Conservation (phyloP, 2,329 filamentous ascomycete genomes). For the Alternaria burnsii region DNA sequence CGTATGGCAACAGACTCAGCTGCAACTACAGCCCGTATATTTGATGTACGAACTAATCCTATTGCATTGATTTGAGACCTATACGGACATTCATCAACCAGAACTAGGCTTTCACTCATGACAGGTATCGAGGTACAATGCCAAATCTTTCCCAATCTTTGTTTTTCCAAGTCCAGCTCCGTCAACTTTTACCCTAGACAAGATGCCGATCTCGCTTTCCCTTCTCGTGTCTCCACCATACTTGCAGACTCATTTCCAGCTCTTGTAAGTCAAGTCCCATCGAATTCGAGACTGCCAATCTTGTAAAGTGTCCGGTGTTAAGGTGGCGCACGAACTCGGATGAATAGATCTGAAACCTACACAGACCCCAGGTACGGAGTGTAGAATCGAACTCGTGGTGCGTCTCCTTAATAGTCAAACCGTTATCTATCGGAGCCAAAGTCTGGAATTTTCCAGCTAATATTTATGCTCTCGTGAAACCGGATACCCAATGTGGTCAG, state of each 20-base stretch:
- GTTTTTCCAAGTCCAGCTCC: neutral
- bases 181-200: neutral
- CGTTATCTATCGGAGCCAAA: too few species aligned
- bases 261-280: neutral
- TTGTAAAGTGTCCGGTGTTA: neutral
- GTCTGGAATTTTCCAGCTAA: too few species aligned
- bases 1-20: neutral
- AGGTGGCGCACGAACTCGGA: too few species aligned
- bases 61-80: neutral
- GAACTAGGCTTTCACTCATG: neutral
- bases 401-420: too few species aligned
- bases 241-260: neutral
- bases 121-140: neutral
- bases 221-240: neutral
- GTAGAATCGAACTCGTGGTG: too few species aligned
- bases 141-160: neutral
- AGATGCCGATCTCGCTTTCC: neutral
- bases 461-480: too few species aligned
- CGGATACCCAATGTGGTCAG: too few species aligned
- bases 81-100: neutral
- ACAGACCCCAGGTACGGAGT: too few species aligned
- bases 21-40: neutral
- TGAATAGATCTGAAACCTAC: too few species aligned
- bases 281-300: neutral
- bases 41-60: neutral